Evolutionary conservation across 805 yeast species (phyloP).

Genomic region (Wickerhamiella allomyrinae): DNA sequence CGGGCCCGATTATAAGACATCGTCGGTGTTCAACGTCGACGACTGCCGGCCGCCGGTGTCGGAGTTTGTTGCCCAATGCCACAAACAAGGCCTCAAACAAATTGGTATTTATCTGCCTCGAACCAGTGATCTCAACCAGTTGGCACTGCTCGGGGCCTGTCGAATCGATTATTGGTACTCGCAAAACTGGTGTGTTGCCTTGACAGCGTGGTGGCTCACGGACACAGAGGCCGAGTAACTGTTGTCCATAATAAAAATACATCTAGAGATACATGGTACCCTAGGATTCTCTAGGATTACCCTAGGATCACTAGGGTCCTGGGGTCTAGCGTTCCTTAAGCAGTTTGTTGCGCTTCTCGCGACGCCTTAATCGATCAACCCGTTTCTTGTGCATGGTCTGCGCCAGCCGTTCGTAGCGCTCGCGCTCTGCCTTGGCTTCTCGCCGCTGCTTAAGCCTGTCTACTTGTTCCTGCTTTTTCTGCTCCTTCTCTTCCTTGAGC

Average conservation of each 20-base stretch:
- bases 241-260: no score
- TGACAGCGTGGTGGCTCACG: conserved; percentile 9
- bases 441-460: conserved; percentile 45
- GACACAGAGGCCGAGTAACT: no score
- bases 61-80: conserved; percentile 7
- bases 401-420: conserved; percentile 71
- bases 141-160: conserved; percentile 10
- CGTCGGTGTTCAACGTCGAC: conserved; percentile 13
- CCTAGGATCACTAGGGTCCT: no score
- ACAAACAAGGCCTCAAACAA: conserved; percentile 4
- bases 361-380: conserved; percentile 76
- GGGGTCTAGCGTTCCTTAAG: conserved; percentile 76
- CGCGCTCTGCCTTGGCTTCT: conserved; percentile 74
- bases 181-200: conserved; percentile 9
- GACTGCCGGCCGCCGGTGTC: conserved; percentile 12
- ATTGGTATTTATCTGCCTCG: conserved; percentile 14
- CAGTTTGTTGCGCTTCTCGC: conserved; percentile 89
- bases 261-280: no score
- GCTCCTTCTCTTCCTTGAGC: conserved; percentile 65
- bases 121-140: conserved; percentile 11
- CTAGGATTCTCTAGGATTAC: no score
- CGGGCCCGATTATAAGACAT: conserved; percentile 14
- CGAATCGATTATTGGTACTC: conserved; percentile 12
- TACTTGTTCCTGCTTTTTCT: conserved; percentile 35
- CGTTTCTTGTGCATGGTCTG: conserved; percentile 82